Percentiles rank a stretch among this genome's conserved stretches.
phyloP scores from a whole-genome alignment of 225 moss, liverwort and hornwort genomes.

The Polytrichum formosum region DNA sequence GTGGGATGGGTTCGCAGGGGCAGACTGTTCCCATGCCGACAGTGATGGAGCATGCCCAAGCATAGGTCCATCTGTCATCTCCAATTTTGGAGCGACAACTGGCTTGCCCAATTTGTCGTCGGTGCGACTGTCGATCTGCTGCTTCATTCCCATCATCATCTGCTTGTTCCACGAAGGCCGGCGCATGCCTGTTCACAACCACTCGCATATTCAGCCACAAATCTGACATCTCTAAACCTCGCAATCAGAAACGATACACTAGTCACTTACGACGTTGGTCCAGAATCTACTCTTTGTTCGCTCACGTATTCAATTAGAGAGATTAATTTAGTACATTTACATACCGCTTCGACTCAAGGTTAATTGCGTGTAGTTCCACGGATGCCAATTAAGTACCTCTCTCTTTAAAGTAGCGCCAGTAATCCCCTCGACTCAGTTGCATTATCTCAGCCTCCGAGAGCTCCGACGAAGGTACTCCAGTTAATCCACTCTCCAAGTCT shows the following conservation, averaged over 20 bases:
- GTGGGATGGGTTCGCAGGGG: slow-evolving; percentile 19
- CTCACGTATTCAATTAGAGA: not conserved
- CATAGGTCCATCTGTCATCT: slow-evolving; percentile 24
- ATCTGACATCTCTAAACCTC: not conserved
- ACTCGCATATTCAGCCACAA: slow-evolving; percentile 3
- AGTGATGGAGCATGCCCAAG: slow-evolving; percentile 12
- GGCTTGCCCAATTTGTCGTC: slow-evolving; percentile 11
- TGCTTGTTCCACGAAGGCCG: slow-evolving; percentile 34
- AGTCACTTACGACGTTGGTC: not conserved
- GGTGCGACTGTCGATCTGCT: slow-evolving; percentile 14
- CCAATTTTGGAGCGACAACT: slow-evolving; percentile 22
- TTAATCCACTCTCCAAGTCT: slow-evolving; percentile 9
- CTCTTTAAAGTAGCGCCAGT: slow-evolving; percentile 16
- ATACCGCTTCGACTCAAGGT: not conserved
- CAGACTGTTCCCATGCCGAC: slow-evolving; percentile 23
- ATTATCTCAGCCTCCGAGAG: slow-evolving; percentile 26
- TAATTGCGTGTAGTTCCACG: too few species aligned
- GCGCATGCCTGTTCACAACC: slow-evolving; percentile 28
- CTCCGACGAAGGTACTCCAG: slow-evolving; percentile 11
- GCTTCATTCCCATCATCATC: slow-evolving; percentile 1
- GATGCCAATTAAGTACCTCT: not conserved
- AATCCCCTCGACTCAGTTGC: slow-evolving; percentile 22
- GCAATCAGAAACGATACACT: not conserved
- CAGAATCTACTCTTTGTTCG: not conserved
- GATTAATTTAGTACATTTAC: not conserved